These are phyloP conservation scores for Mercurialis annua DNA, from an alignment of 345 rosid genomes.

Conservation along the genomic window DNA sequence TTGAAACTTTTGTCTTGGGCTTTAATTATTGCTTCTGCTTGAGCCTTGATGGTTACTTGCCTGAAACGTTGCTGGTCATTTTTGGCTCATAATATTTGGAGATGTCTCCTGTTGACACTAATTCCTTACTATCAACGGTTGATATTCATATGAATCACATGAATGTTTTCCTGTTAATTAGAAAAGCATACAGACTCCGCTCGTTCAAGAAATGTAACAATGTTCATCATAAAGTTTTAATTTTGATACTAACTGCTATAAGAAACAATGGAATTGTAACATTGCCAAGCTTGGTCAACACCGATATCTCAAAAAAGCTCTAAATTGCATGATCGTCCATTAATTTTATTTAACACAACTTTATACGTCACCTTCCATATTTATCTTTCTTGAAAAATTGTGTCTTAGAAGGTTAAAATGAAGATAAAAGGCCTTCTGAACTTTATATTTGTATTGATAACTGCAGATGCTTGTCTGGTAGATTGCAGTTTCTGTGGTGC, in stretches of 20 bases:
- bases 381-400: neutral
- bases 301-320: neutral
- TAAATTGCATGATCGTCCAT: neutral
- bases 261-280: neutral
- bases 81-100: neutral
- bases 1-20: neutral
- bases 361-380: neutral
- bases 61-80: neutral
- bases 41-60: neutral
- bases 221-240: neutral
- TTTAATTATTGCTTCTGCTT: neutral
- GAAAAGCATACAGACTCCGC: neutral
- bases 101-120: neutral
- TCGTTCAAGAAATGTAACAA: neutral
- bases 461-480: slow-evolving; percentile 80
- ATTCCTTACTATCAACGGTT: neutral
- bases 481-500: slow-evolving; percentile 91
- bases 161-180: neutral
- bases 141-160: neutral
- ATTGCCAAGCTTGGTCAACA: neutral
- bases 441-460: slow-evolving; percentile 4
- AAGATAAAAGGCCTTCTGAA: neutral
- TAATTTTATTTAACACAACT: neutral
- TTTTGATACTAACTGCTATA: neutral
- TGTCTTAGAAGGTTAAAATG: neutral